Percentiles rank a stretch among this genome's conserved stretches.
These are phyloP conservation scores for Cordyceps pruinosa DNA, from an alignment of 2,329 filamentous ascomycete species.

Conservation along the genomic window DNA sequence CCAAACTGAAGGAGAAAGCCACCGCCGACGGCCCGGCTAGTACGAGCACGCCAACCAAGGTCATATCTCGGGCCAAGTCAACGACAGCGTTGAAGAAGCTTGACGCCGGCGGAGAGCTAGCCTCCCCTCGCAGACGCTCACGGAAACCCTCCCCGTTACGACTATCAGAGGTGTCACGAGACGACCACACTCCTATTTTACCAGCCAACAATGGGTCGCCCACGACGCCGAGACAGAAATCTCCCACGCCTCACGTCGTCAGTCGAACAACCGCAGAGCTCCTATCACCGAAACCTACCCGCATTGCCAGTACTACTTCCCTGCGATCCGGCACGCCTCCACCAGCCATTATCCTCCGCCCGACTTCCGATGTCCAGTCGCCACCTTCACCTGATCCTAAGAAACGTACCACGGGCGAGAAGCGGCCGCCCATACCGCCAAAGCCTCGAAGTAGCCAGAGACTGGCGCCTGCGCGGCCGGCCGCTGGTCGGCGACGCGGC, in stretches of 20 bases:
- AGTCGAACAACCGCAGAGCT: constrained; percentile 19
- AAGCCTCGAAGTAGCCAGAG: constrained; percentile 26
- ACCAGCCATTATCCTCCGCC: constrained; percentile 21
- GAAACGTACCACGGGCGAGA: constrained; percentile 19
- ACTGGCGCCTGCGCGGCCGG: constrained; percentile 1
- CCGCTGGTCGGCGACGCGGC: constrained; percentile 10
- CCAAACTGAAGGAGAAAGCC: background rate
- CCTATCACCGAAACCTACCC: constrained; percentile 27
- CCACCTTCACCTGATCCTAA: constrained; percentile 23
- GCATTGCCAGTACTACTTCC: constrained; percentile 23
- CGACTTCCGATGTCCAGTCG: constrained; percentile 16
- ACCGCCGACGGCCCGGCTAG: background rate
- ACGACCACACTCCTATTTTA: background rate
- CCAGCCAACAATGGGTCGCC: background rate
- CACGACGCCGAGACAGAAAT: constrained; percentile 2
- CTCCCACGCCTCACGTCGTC: constrained; percentile 17
- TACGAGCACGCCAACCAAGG: background rate
- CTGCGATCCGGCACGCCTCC: constrained; percentile 24
- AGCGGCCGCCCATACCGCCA: constrained; percentile 30
- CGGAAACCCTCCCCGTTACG: background rate
- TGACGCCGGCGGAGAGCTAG: background rate
- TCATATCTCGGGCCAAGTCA: background rate
- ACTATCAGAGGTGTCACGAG: background rate
- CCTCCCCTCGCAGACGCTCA: background rate
- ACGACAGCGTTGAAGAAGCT: background rate